These are phyloP conservation scores for Fusarium paranaense DNA, from an alignment of 2,329 filamentous ascomycete species.

Conservation along the genomic window DNA sequence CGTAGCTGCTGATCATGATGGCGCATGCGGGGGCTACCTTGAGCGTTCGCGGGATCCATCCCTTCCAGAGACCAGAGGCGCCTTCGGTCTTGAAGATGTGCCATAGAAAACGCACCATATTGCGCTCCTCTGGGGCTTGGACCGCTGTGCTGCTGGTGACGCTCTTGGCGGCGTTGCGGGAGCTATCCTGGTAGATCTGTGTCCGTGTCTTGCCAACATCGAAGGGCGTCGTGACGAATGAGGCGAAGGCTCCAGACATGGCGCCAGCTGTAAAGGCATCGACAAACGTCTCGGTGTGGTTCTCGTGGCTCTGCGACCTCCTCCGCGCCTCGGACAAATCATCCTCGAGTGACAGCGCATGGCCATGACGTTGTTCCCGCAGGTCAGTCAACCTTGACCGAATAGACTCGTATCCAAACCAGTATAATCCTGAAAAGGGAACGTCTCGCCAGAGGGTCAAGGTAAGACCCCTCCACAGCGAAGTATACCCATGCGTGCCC, in stretches of 20 bases:
- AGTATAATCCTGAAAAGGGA: conserved; percentile 96
- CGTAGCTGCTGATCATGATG: conserved; percentile 99
- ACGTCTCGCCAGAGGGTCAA: conserved; percentile 97
- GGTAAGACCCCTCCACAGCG: conserved; percentile 90
- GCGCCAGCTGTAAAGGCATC: conserved; percentile 93
- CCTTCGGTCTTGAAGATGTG: conserved; percentile 94
- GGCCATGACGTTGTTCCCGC: conserved; percentile 65
- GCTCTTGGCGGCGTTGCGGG: conserved; percentile 19
- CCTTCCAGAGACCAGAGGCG: conserved; percentile 82
- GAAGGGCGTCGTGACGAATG: conserved; percentile 92
- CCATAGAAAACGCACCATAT: conserved; percentile 85
- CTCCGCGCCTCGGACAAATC: conserved; percentile 57
- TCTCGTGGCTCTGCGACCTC: conserved; percentile 73
- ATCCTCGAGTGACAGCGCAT: conserved; percentile 49
- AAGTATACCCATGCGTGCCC: conserved; percentile 77
- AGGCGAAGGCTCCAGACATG: conserved; percentile 83
- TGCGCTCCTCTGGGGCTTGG: conserved; percentile 75
- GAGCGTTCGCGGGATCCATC: conserved; percentile 90
- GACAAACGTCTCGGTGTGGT: conserved; percentile 80
- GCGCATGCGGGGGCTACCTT: conserved; percentile 97
- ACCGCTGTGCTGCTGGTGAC: conserved; percentile 46
- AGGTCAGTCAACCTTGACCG: conserved; percentile 77
- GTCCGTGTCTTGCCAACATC: conserved; percentile 97
- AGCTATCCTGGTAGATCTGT: conserved; percentile 78
- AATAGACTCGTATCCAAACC: conserved; percentile 95